A percentile compares a stretch with the other conserved stretches of the same genome.
These are phyloP conservation scores for Bauhinia variegata DNA, from an alignment of 306 rosid species.

Conservation along the genomic window DNA sequence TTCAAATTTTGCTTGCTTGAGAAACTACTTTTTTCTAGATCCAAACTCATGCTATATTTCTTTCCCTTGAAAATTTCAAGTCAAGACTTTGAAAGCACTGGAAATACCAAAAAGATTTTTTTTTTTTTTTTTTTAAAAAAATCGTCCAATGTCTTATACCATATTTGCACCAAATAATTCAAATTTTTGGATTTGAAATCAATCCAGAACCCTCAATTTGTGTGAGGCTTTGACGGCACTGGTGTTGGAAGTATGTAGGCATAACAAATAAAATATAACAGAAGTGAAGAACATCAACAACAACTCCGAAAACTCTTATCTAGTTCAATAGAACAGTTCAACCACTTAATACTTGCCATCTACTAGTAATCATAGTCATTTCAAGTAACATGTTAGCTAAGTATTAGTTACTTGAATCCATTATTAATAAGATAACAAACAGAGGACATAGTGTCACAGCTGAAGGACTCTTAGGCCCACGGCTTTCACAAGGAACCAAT, in stretches of 20 bases:
- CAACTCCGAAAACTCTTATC: neutral
- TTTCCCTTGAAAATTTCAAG: no score
- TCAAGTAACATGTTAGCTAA: slow-evolving; percentile 29
- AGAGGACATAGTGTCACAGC: slow-evolving; percentile 8
- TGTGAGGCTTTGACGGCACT: neutral
- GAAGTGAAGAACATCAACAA: slow-evolving; percentile 2
- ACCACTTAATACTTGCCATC: slow-evolving; percentile 6
- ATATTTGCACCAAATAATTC: no score
- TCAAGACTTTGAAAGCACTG: no score
- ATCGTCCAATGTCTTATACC: no score
- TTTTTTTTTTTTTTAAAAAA: no score
- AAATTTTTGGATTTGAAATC: no score
- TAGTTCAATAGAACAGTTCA: slow-evolving; percentile 3
- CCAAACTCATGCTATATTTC: no score
- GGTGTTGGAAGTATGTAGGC: neutral
- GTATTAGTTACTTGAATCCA: slow-evolving; percentile 26
- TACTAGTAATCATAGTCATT: neutral
- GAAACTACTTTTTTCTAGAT: no score
- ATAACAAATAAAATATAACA: neutral
- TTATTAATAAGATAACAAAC: slow-evolving; percentile 22
- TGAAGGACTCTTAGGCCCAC: neutral
- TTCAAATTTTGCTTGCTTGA: no score
- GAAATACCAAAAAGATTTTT: neutral
- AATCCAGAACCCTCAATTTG: no score
- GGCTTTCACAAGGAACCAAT: slow-evolving; percentile 27